Conservation (phyloP, 75 land plant species). For the Cupressus sempervirens region DNA sequence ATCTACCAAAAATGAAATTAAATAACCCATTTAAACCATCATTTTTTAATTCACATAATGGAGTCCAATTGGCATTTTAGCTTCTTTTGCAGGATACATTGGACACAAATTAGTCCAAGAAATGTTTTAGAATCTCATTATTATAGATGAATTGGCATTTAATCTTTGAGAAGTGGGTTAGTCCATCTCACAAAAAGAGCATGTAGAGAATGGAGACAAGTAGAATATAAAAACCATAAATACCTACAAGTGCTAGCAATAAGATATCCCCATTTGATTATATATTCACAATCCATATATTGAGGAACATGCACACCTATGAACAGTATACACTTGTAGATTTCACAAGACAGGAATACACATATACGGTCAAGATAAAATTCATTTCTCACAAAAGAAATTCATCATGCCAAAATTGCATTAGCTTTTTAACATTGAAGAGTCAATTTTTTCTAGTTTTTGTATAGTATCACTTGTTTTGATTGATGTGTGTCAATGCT, state of each 20-base stretch:
- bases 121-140: not conserved
- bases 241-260: not conserved
- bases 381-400: not conserved
- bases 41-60: not conserved
- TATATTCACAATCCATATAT: not conserved
- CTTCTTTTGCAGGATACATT: not conserved
- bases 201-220: not conserved
- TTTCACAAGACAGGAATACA: not conserved
- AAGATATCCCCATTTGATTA: not conserved
- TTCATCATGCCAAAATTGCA: not conserved
- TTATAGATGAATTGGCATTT: not conserved
- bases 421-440: not conserved
- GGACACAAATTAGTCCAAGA: not conserved
- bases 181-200: not conserved
- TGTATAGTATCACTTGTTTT: not conserved
- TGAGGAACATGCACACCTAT: not conserved
- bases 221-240: not conserved
- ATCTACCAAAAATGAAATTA: not conserved
- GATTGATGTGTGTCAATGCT: not conserved
- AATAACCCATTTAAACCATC: not conserved
- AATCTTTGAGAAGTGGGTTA: not conserved
- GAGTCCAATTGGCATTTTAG: not conserved
- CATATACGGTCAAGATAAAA: not conserved
- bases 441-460: not conserved
- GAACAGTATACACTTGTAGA: not conserved